Evolutionary conservation across 441 rosid species (phyloP), one percentile per base, ranked within the genome.

Genomic region (Raphanus hybrid): DNA sequence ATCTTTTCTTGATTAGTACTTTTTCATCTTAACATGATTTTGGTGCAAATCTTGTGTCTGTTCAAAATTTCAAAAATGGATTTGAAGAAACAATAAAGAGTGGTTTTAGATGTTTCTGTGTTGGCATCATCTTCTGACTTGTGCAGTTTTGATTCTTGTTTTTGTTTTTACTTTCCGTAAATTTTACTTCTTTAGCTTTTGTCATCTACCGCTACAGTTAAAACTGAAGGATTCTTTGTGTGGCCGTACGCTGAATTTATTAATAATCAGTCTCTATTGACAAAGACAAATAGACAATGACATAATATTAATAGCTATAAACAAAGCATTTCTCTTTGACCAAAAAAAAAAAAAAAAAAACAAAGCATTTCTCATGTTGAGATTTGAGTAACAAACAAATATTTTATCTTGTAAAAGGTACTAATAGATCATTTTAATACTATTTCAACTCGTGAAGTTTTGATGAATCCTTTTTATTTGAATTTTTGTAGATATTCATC

Each of bases 401-500:
- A 41, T 10, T 41, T 41, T 41, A 41, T 8, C 11, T 1, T 41
- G n/a, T 41, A 41, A 41, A 41, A 41, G 2, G 48, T 41, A 41
- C 48, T 41, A 41, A 41, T 10, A 41, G 48, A 41, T 11, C 48
- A 41, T 10, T 41, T 41, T 41, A 41, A 41, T 3, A 41, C 48
- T 41, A 41, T 41, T 23, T 10, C 48, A 41, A 41, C 48, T 41
- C 48, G n/a, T 41, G n/a, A 41, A 41, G 48, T 9, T 41, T 41
- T 41, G 48, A 41, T 41, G 48, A 41, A 41, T 41, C 48, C 8
- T 41, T 41, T 41, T 39, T 39, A 23, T 23, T 23, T 23, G 2
- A 23, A 23, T 23, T 4, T 48, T 23, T 63, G 6, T 79, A 96
- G 99, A 91, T 96, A 71, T 96, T 96, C 84, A 81, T 96, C 88